A percentile compares a stretch with the other conserved stretches of the same genome.
Evolutionary conservation across 1,284 basidiomycete genomes (phyloP).

Genomic region (Pyrrhoderma noxium): DNA sequence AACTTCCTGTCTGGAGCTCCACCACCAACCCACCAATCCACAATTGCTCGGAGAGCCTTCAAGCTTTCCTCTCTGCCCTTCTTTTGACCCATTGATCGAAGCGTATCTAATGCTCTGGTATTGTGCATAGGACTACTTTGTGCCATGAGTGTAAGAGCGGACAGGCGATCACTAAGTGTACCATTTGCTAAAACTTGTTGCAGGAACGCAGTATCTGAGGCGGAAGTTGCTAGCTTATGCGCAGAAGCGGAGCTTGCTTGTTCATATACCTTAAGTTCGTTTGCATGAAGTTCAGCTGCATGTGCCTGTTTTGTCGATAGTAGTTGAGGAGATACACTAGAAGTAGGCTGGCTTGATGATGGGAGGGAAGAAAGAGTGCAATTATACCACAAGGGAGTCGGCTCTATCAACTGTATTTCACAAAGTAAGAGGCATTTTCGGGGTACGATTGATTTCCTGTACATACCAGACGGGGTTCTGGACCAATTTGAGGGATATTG

Average conservation of each 20-base stretch:
- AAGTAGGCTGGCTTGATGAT: conserved; percentile 23
- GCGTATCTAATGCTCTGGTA: conserved; percentile 67
- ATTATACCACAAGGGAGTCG: conserved; percentile 56
- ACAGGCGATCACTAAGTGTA: conserved; percentile 90
- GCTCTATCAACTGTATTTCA: conserved; percentile 35
- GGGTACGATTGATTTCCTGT: background rate
- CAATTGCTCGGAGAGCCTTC: conserved; percentile 83
- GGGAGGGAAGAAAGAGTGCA: conserved; percentile 32
- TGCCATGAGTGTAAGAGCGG: conserved; percentile 86
- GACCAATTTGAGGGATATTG: conserved; percentile 21
- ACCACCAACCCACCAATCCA: conserved; percentile 96
- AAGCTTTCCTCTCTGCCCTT: conserved; percentile 88
- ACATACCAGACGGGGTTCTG: conserved; percentile 25
- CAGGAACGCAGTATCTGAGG: conserved; percentile 71
- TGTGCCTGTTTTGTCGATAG: conserved; percentile 36
- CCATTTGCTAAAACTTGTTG: conserved; percentile 79
- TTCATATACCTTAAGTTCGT: conserved; percentile 43
- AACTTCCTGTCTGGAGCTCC: conserved; percentile 79
- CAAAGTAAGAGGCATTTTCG: no score
- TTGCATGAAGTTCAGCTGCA: conserved; percentile 44
- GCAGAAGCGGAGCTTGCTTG: conserved; percentile 28
- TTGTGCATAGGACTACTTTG: conserved; percentile 92
- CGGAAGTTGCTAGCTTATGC: conserved; percentile 32
- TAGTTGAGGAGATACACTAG: conserved; percentile 34
- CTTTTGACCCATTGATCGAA: conserved; percentile 79